Evolutionary conservation across 345 rosid genomes (phyloP).

Genomic region (Populus simonii): DNA sequence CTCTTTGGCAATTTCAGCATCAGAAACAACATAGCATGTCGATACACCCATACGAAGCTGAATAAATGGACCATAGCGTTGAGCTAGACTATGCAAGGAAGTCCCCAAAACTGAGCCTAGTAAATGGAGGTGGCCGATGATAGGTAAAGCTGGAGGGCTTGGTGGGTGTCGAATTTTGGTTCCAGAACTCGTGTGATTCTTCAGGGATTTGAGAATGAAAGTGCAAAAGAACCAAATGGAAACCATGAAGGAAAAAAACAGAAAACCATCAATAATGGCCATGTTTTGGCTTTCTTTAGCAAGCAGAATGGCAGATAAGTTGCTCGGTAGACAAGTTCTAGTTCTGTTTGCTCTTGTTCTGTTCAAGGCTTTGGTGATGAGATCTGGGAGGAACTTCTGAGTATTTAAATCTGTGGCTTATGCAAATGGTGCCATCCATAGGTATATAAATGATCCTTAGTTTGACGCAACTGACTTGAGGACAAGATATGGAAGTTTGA

Average conservation of each 20-base stretch:
- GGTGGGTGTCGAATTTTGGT: conserved; percentile 28
- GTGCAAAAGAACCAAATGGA: neutral
- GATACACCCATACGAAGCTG: neutral
- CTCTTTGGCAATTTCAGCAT: conserved; percentile 4
- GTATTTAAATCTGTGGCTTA: neutral
- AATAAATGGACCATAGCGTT: neutral
- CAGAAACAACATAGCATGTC: neutral
- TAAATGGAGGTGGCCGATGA: conserved; percentile 46
- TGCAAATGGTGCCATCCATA: no score
- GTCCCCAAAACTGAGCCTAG: neutral
- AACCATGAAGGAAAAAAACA: neutral
- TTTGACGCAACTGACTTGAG: no score
- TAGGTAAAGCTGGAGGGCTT: conserved; percentile 38
- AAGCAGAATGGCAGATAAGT: neutral
- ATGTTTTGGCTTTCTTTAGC: neutral
- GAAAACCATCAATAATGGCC: neutral
- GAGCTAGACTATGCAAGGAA: neutral
- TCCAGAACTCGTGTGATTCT: conserved; percentile 1
- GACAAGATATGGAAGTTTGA: no score
- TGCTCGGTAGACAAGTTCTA: neutral
- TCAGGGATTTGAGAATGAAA: conserved; percentile 1
- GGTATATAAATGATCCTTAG: no score
- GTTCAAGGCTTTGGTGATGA: neutral
- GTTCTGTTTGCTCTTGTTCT: neutral
- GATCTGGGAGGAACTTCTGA: neutral